These are phyloP conservation scores for Pythium apleroticum DNA, from an alignment of 352 stramenopile species.

Conservation along the genomic window DNA sequence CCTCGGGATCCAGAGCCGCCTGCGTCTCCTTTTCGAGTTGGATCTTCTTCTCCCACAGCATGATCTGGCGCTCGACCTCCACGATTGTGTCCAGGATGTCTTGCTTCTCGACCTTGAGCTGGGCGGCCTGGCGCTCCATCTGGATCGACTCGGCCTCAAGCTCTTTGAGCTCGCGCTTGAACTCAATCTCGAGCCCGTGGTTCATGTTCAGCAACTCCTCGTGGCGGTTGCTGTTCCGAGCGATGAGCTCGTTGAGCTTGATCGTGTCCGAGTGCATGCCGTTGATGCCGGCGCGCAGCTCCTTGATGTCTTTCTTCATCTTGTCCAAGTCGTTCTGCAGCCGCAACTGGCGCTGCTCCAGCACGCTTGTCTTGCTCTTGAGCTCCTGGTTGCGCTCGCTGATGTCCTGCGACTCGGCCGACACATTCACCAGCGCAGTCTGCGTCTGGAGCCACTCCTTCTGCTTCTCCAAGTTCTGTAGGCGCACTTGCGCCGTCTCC, in stretches of 20 bases:
- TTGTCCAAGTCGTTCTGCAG: constrained; percentile 81
- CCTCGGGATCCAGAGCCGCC: constrained; percentile 90
- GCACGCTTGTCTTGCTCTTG: constrained; percentile 86
- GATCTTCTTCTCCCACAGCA: constrained; percentile 97
- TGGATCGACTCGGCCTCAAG: constrained; percentile 77
- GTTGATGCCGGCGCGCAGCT: constrained; percentile 64
- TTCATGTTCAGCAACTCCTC: constrained; percentile 87
- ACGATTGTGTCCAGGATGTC: constrained; percentile 89
- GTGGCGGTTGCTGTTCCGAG: constrained; percentile 78
- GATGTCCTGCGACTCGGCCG: constrained; percentile 87
- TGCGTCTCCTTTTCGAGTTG: constrained; percentile 96
- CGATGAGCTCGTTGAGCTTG: constrained; percentile 93
- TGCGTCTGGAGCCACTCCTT: constrained; percentile 91
- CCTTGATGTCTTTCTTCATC: constrained; percentile 83
- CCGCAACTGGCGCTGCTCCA: constrained; percentile 90
- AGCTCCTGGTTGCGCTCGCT: constrained; percentile 89
- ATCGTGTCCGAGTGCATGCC: constrained; percentile 92
- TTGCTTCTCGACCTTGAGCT: constrained; percentile 83
- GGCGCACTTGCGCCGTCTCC: constrained; percentile 74
- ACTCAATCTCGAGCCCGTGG: constrained; percentile 88
- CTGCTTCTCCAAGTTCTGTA: constrained; percentile 79
- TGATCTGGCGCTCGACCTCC: constrained; percentile 91
- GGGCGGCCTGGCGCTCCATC: constrained; percentile 71
- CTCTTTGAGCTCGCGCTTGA: constrained; percentile 90
- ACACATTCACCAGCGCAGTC: constrained; percentile 87